Evolutionary conservation across 805 yeast genomes (phyloP), one percentile per base, ranked within the genome.

Genomic region (Schwanniomyces occidentalis): DNA sequence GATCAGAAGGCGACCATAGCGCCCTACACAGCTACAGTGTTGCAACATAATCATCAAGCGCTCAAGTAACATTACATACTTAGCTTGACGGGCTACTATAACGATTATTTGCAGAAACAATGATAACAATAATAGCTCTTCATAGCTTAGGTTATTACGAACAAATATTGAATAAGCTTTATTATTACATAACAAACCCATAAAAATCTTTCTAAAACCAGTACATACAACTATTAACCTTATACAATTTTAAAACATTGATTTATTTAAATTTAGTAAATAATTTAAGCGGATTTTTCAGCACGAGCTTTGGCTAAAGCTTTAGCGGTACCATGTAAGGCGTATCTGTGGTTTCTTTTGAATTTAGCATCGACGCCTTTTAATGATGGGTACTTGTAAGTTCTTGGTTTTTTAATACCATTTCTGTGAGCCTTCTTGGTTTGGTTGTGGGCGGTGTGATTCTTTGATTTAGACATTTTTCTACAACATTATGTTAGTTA

Each of bases 381-480:
- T 75, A 88, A 80, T 54, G 98, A 90, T 58, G 96, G 96, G 83
- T 91, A 89, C 80, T 87, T 90, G 95, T 81, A 76, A 68, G 96
- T 84, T 83, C 80, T 86, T 63, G 97, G 96, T 90, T 91, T 93
- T 86, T 91, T 91, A 80, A 93, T 91, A 80, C 99, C 99, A 85
- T 93, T 93, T 72, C 84, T 90, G 97, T 93, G 99, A 67, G 98
- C 98, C 95, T 93, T 93, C 73, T 76, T 85, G 89, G 85, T 86
- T 78, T 91, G 98, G 95, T 93, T 93, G 78, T 93, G 99, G 77
- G 89, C 90, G 76, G 99, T 93, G 75, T 93, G 98, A 79, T 93
- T 93, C 96, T 93, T 93, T 58, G 98, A 91, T 80, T 93, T 93
- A 75, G 99, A 72, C 99, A 93, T 91, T 76, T 62, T 71, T 65